Evolutionary conservation across 2,329 filamentous ascomycete genomes (phyloP).

Genomic region (Verticillium longisporum): DNA sequence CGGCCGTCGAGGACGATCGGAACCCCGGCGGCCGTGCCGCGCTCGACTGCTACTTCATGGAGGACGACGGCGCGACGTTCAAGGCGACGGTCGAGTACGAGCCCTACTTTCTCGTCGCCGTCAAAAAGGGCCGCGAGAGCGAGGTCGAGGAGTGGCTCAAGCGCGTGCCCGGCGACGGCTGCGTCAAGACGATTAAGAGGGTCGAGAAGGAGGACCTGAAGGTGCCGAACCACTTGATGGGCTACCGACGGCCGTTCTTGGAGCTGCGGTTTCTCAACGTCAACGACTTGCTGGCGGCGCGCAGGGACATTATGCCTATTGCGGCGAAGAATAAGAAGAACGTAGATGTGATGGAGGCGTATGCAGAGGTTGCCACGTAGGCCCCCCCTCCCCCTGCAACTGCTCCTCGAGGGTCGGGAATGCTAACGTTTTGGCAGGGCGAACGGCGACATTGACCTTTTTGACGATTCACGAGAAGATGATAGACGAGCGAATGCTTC

Average conservation of each 20-base stretch:
- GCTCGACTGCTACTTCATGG: slow-evolving; percentile 95
- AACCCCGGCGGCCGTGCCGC: slow-evolving; percentile 79
- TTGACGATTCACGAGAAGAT: slow-evolving; percentile 79
- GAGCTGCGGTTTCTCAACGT: slow-evolving; percentile 86
- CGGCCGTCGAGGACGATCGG: slow-evolving; percentile 78
- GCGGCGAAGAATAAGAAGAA: slow-evolving; percentile 96
- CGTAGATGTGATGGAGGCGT: slow-evolving; percentile 95
- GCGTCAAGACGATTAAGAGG: slow-evolving; percentile 70
- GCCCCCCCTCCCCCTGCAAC: slow-evolving; percentile 23
- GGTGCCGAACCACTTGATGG: slow-evolving; percentile 93
- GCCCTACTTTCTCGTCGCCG: slow-evolving; percentile 90
- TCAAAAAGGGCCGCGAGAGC: slow-evolving; percentile 77
- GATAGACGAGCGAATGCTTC: slow-evolving; percentile 70
- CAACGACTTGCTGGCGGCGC: slow-evolving; percentile 73
- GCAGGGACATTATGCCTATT: slow-evolving; percentile 78
- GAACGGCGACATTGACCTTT: slow-evolving; percentile 85
- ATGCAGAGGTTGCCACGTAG: slow-evolving; percentile 89
- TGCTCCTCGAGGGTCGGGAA: too few relatives aligned
- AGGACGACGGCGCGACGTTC: slow-evolving; percentile 81
- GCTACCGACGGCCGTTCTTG: slow-evolving; percentile 82
- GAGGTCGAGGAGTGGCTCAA: slow-evolving; percentile 96
- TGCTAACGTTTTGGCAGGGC: slow-evolving; percentile 37
- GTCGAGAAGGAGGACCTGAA: slow-evolving; percentile 89
- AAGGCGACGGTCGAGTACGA: slow-evolving; percentile 96
- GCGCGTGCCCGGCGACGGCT: slow-evolving; percentile 68